phyloP scores from a whole-genome alignment of 2,329 filamentous ascomycete species.

The Epichloe baconii region DNA sequence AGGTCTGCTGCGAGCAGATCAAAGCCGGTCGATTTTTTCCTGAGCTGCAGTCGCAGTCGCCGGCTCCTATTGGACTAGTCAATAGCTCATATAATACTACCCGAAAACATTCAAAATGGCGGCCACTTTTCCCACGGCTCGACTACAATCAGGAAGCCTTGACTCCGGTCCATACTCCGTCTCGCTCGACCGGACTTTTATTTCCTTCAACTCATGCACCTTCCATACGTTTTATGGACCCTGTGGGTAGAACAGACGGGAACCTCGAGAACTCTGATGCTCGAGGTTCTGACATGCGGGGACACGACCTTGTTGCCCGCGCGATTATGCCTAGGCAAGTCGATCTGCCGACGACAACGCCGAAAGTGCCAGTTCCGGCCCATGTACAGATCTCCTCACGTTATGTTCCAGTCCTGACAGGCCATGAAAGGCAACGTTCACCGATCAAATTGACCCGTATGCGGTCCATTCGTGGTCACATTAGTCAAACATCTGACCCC shows the following conservation, averaged over 20 bases:
- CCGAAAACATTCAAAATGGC: constrained; percentile 14
- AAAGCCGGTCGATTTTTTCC: constrained; percentile 3
- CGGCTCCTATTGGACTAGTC: background rate
- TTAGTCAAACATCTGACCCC: background rate
- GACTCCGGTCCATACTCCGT: constrained; percentile 27
- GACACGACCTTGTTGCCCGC: background rate
- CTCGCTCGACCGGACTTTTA: constrained; percentile 31
- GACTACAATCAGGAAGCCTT: constrained; percentile 10
- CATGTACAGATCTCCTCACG: background rate
- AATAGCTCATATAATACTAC: constrained; percentile 11
- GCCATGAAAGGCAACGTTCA: background rate
- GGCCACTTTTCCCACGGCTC: constrained; percentile 12
- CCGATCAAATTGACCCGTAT: background rate
- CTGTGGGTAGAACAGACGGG: constrained; percentile 19
- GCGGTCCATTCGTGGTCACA: background rate
- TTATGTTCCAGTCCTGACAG: background rate
- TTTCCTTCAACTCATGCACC: constrained; percentile 22
- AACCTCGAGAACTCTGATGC: constrained; percentile 5
- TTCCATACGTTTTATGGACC: constrained; percentile 16
- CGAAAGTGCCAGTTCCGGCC: constrained; percentile 10
- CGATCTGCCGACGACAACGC: constrained; percentile 11
- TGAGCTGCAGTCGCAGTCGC: constrained; percentile 1
- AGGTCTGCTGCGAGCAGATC: constrained; percentile 11
- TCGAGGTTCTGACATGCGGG: background rate
- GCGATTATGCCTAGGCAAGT: background rate